These are phyloP conservation scores for Xylariales sp. DNA, from an alignment of 2,329 filamentous ascomycete genomes.

Conservation along the genomic window DNA sequence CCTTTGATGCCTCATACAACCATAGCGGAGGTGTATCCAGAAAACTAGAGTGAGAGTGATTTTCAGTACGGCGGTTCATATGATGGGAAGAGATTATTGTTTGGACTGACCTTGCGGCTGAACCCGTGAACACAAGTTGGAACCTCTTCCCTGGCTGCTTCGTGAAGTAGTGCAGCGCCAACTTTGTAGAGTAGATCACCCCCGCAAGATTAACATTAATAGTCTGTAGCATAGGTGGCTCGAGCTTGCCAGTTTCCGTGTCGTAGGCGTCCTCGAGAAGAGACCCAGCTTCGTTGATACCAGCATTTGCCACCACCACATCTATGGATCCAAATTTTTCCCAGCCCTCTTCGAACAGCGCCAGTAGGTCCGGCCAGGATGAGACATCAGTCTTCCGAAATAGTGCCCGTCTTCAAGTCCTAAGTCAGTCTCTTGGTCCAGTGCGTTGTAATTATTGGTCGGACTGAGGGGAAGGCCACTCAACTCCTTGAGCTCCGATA, in stretches of 20 bases:
- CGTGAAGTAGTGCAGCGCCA: neutral
- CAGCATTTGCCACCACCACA: conserved; percentile 1
- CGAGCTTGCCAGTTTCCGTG: neutral
- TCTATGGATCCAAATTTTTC: neutral
- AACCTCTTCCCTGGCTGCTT: neutral
- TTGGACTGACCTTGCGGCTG: neutral
- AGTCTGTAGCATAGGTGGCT: neutral
- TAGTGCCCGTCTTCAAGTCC: neutral
- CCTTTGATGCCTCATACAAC: neutral
- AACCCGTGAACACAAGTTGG: conserved; percentile 1
- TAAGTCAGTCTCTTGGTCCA: neutral
- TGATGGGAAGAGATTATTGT: no score
- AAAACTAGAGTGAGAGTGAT: no score
- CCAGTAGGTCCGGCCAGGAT: neutral
- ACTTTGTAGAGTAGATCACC: neutral
- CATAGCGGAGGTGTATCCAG: neutral
- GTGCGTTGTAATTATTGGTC: no score
- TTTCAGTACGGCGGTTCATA: no score
- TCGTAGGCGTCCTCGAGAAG: neutral
- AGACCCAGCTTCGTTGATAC: neutral
- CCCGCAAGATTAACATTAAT: neutral
- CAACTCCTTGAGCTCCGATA: neutral
- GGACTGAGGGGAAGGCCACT: no score
- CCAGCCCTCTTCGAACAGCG: conserved; percentile 2
- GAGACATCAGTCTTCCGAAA: conserved; percentile 2